Evolutionary conservation across 495 filamentous ascomycete species (phyloP).

Genomic region (Lophiostoma macrostomum): DNA sequence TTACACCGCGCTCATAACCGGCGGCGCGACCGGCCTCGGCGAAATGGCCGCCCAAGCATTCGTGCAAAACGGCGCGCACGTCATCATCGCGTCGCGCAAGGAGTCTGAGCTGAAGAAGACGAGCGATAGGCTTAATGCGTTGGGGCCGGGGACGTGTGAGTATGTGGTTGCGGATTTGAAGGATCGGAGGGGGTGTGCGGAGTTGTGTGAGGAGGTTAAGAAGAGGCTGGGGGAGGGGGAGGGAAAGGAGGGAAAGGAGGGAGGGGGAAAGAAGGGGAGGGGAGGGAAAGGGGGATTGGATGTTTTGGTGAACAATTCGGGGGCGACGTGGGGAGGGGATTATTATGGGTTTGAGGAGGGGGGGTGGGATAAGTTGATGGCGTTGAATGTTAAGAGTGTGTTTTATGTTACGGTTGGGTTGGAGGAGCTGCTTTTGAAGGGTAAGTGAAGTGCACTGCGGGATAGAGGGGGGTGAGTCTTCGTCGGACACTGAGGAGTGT

Average conservation of each 20-base stretch:
- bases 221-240: slow-evolving; percentile 36
- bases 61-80: slow-evolving; percentile 39
- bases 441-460: too few species aligned
- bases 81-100: slow-evolving; percentile 42
- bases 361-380: slow-evolving; percentile 41
- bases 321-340: slow-evolving; percentile 38
- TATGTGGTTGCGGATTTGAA: slow-evolving; percentile 39
- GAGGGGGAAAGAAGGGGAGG: slow-evolving; percentile 32
- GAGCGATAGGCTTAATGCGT: slow-evolving; percentile 31
- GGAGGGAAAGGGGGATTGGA: slow-evolving; percentile 34
- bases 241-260: slow-evolving; percentile 34
- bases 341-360: slow-evolving; percentile 41
- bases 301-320: slow-evolving; percentile 39
- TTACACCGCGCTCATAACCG: slow-evolving; percentile 39
- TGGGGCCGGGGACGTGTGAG: slow-evolving; percentile 38
- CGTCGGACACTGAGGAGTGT: too few species aligned
- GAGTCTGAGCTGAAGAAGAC: slow-evolving; percentile 41
- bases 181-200: slow-evolving; percentile 34
- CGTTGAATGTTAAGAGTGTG: slow-evolving; percentile 40
- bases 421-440: slow-evolving; percentile 35
- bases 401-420: slow-evolving; percentile 38
- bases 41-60: slow-evolving; percentile 43
- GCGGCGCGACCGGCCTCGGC: slow-evolving; percentile 40
- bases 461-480: too few species aligned
- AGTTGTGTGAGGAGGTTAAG: slow-evolving; percentile 33